Evolutionary conservation across 768 basidiomycete genomes (phyloP).

Genomic region (Phylloporus arenicola): DNA sequence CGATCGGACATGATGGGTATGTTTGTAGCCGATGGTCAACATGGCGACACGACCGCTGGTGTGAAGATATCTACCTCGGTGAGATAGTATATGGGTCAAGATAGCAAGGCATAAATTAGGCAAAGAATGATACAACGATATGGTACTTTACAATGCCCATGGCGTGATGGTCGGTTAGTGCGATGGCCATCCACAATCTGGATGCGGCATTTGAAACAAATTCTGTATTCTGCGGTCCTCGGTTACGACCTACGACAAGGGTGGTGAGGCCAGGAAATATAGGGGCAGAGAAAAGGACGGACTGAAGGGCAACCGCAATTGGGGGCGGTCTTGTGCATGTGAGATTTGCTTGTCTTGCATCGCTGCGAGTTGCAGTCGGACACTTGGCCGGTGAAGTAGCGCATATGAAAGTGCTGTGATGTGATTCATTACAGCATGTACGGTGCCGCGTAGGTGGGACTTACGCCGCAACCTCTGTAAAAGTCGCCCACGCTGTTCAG

Average conservation of each 20-base stretch:
- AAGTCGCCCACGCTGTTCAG: conserved; percentile 31
- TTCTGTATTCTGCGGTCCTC: conserved; percentile 35
- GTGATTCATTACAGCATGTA: conserved; percentile 5
- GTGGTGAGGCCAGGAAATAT: conserved; percentile 1
- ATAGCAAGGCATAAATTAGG: conserved; percentile 15
- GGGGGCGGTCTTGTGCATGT: conserved; percentile 32
- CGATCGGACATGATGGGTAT: not conserved
- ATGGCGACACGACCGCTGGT: conserved; percentile 15
- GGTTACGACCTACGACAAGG: conserved; percentile 26
- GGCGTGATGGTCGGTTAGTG: conserved; percentile 9
- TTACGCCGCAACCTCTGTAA: conserved; percentile 34
- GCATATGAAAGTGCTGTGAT: conserved; percentile 34
- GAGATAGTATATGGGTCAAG: conserved; percentile 12
- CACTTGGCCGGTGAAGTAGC: conserved; percentile 32
- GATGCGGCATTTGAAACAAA: conserved; percentile 30
- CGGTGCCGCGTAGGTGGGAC: conserved; percentile 1
- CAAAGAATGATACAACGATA: conserved; percentile 5
- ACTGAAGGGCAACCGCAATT: conserved; percentile 32
- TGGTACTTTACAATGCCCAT: not conserved
- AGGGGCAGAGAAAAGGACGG: conserved; percentile 12
- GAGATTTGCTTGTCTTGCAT: conserved; percentile 32
- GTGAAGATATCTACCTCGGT: conserved; percentile 4
- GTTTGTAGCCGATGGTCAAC: conserved; percentile 21
- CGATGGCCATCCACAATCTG: conserved; percentile 26
- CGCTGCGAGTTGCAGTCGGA: conserved; percentile 26